Base-by-base conservation (phyloP, 306 rosid species). In the Adenanthera pavonina region DNA sequence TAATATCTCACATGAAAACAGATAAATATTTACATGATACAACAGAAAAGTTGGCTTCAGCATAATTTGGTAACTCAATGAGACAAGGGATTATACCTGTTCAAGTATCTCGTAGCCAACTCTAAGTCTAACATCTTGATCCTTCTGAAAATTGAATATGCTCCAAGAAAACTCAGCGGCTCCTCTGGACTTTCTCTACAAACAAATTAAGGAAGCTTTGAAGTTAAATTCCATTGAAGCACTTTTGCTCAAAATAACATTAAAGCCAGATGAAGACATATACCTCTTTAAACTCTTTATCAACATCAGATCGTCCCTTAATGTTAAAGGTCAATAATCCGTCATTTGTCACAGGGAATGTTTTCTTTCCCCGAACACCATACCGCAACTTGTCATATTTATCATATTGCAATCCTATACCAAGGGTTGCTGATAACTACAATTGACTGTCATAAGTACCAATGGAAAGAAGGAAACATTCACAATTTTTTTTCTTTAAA, bases 131-230 rank as follows among this genome's bases (percentile, higher is more conserved):
- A 93, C 85, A 88, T 96, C 97, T 86, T 96, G 99, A 35, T 92
- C 93, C 90, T 85, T 85, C 78, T 91, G 94, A 75, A 96, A 92
- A 86, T 93, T 87, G 57, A 92, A 83, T 30, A 89, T 20, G 77
- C 86, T 80, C 98, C 95, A 93, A 1, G 92, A 87, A 46, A 96
- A 84, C 82, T 93, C 98, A 60, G 92, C 94, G 9, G 94, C 99
- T 47, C 93, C 98, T 59, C 47, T 87, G 8, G 91, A 77, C 82
- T 87, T 94, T 72, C 80, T 86, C 97, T 93, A 86, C 60, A 67
- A 86, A 66, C 38, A 51, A 74, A 76, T 62, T 33, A 54, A 9
- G 3, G 34, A 16, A 64, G 66, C 61, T 41, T 70, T 20, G 35
- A 25, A 25, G 30, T 25, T 25, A 25, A 25, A 25, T 25, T 25